Evolutionary conservation across 768 basidiomycete genomes (phyloP).

Genomic region (Dendrothele bispora): DNA sequence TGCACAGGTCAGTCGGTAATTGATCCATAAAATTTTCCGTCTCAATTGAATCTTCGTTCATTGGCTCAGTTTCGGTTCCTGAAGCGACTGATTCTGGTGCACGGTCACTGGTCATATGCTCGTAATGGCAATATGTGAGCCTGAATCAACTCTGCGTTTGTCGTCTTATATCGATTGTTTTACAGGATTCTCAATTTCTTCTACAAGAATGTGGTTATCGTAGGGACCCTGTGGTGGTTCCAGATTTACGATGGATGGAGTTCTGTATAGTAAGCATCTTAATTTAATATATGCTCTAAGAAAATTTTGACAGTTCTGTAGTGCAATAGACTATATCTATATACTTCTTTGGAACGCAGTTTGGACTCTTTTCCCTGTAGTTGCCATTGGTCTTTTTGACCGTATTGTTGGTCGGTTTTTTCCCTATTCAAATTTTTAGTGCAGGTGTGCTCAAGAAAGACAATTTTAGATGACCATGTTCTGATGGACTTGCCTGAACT

Average conservation of each 20-base stretch:
- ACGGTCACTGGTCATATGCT: slow-evolving; percentile 98
- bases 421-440: not conserved
- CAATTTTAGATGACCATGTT: slow-evolving; percentile 64
- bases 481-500: slow-evolving; percentile 90
- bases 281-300: not conserved
- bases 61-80: slow-evolving; percentile 81
- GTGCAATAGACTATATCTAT: slow-evolving; percentile 89
- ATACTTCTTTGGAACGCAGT: slow-evolving; percentile 98
- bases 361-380: slow-evolving; percentile 91
- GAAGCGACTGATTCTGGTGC: slow-evolving; percentile 87
- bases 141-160: no score
- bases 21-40: no score
- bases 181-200: slow-evolving; percentile 94
- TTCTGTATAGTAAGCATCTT: slow-evolving; percentile 79
- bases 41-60: slow-evolving; percentile 18
- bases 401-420: slow-evolving; percentile 72
- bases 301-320: slow-evolving; percentile 21
- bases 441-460: not conserved
- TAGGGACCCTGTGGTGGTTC: slow-evolving; percentile 97
- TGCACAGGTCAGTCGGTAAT: slow-evolving; percentile 67
- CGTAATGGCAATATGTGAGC: slow-evolving; percentile 92
- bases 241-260: slow-evolving; percentile 96
- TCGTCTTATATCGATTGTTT: no score
- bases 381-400: slow-evolving; percentile 95
- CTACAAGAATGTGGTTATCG: slow-evolving; percentile 97